phyloP scores from a whole-genome alignment of 2,329 filamentous ascomycete species.

The Exserohilum turcica region DNA sequence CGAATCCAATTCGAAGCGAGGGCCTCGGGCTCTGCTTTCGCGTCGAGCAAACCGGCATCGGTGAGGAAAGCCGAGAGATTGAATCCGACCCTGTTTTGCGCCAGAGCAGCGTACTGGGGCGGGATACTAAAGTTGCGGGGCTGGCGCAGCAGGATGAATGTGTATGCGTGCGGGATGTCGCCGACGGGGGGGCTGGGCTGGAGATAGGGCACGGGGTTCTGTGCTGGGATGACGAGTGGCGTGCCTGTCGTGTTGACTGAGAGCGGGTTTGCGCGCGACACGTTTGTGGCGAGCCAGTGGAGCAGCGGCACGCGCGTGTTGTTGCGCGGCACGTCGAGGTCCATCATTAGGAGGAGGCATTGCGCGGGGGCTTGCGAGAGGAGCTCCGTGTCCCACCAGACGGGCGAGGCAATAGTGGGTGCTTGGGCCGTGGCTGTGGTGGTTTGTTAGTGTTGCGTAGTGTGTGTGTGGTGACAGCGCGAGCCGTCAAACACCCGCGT shows the following conservation, averaged over 20 bases:
- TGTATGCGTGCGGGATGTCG: constrained; percentile 39
- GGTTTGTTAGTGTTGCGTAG: not conserved
- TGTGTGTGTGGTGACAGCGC: not conserved
- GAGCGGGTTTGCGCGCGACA: constrained; percentile 19
- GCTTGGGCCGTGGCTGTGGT: constrained; percentile 32
- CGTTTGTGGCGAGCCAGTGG: constrained; percentile 41
- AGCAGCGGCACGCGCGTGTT: constrained; percentile 37
- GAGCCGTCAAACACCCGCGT: too few relatives aligned
- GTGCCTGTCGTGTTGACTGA: constrained; percentile 9
- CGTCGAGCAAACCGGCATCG: constrained; percentile 34
- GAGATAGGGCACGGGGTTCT: constrained; percentile 28
- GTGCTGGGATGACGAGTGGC: constrained; percentile 18
- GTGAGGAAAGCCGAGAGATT: constrained; percentile 43
- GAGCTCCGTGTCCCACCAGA: constrained; percentile 15
- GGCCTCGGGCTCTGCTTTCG: constrained; percentile 32
- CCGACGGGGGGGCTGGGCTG: constrained; percentile 38
- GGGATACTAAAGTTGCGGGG: constrained; percentile 37
- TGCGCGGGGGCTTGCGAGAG: constrained; percentile 6
- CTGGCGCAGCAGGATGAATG: constrained; percentile 35
- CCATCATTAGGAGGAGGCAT: constrained; percentile 39
- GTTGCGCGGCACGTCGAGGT: constrained; percentile 42
- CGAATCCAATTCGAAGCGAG: constrained; percentile 45
- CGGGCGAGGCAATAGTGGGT: constrained; percentile 30
- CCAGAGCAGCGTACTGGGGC: constrained; percentile 31
- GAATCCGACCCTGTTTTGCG: constrained; percentile 39